Evolutionary conservation across 2,329 filamentous ascomycete species (phyloP).

Genomic region (Hymenoscyphus occultus): DNA sequence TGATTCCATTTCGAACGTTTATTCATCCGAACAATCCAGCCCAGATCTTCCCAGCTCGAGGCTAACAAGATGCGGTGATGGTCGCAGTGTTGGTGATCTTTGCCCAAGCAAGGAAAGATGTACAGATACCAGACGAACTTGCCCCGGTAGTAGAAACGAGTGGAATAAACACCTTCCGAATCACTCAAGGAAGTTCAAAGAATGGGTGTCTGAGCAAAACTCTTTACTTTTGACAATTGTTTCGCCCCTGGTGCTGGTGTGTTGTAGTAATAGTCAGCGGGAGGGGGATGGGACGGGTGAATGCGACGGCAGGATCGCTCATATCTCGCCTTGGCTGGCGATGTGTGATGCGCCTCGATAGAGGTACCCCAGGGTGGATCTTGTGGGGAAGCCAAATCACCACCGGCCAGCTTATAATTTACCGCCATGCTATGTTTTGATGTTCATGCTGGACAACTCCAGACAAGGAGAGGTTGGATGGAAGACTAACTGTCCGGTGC

Average conservation of each 20-base stretch:
- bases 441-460: neutral
- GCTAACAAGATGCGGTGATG: neutral
- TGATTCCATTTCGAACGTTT: neutral
- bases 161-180: neutral
- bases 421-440: neutral
- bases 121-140: neutral
- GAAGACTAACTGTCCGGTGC: neutral
- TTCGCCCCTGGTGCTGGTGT: neutral
- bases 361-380: neutral
- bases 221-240: neutral
- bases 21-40: neutral
- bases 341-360: neutral
- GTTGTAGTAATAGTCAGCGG: neutral
- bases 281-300: neutral
- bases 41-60: neutral
- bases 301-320: neutral
- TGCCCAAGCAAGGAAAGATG: neutral
- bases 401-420: neutral
- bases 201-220: neutral
- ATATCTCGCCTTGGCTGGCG: neutral
- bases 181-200: neutral
- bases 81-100: neutral
- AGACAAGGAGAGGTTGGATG: neutral
- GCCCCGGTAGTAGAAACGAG: neutral
- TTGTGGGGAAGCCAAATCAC: neutral